Percentiles rank a stretch among this genome's conserved stretches.
phyloP scores from a whole-genome alignment of 306 rosid species.

The Trifolium dubium region DNA sequence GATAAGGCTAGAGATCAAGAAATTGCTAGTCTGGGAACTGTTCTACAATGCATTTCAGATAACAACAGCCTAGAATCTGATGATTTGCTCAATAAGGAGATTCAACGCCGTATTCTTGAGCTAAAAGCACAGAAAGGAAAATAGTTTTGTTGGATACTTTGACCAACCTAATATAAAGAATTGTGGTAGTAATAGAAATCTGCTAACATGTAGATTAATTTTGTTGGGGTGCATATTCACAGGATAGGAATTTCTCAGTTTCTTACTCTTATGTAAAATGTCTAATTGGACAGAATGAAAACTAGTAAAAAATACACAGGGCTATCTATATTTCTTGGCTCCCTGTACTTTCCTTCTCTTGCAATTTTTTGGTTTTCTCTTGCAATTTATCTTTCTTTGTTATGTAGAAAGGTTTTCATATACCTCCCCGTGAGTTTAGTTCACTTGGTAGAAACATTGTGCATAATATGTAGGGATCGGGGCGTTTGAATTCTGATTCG shows the following conservation, averaged over 20 bases:
- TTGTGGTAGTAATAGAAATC: background rate
- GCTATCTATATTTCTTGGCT: background rate
- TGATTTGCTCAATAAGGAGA: conserved; percentile 31
- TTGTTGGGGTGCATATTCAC: background rate
- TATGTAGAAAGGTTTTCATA: background rate
- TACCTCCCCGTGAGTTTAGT: no score
- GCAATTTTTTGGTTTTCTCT: no score
- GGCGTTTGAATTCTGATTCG: no score
- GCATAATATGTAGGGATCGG: no score
- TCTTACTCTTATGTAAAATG: background rate
- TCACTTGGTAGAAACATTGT: no score
- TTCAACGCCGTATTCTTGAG: conserved; percentile 38
- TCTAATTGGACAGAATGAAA: background rate
- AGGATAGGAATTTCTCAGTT: background rate
- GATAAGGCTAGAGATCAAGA: conserved; percentile 49
- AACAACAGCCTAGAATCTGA: conserved; percentile 47
- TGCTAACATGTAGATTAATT: background rate
- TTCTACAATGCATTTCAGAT: conserved; percentile 49
- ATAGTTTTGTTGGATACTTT: background rate
- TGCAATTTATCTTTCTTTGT: no score
- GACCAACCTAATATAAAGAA: background rate
- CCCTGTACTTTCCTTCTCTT: no score
- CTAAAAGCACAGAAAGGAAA: conserved; percentile 18
- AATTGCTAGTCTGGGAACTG: conserved; percentile 43
- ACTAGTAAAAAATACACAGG: background rate